Evolutionary conservation across 352 stramenopile genomes (phyloP), one percentile per base, ranked within the genome.

Genomic region (Globisporangium paddicum): DNA sequence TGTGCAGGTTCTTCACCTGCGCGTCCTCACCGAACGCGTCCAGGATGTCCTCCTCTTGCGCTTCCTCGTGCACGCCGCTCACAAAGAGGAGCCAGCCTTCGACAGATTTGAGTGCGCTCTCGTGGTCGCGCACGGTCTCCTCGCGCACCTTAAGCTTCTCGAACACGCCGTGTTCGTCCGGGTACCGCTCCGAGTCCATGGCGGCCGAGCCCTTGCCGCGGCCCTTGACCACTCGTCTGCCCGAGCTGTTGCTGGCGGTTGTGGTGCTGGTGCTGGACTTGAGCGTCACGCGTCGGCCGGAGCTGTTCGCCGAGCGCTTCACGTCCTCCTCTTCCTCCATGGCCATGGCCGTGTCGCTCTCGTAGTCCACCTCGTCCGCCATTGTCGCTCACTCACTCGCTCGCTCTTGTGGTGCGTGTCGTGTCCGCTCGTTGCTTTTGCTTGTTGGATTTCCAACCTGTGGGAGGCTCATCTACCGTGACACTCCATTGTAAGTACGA

Each of bases 31-130:
- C 86, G 67, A 98, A 99, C 5, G 78, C 81, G 67, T 99, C 96
- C 55, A 98, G 74, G 46, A 99, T 72, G 67, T 99, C 91, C 64
- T 99, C 96, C 63, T 99, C 94, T 66, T 98, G 89, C 13, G 95
- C 95, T 67, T 98, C 96, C 67, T 98, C 90, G 64, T 99, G 92
- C 38, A 99, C 79, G 58, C 93, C 92, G 14, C 82, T 96, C 30
- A 98, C 91, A 68, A 99, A 98, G 13, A 98, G 66, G 42, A 98
- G 87, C 91, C 95, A 99, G n/a, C 96, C 96, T 71, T 99, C 96
- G 7, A 98, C 87, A 52, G 86, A 96, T 58, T 86, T 76, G 23
- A 93, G 72, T 8, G 80, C 81, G 19, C 55, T 83, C 23, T 75
- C 74, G 63, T 87, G 69, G 30, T 82, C 71, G 16, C 66, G 63